These are phyloP conservation scores for Mucor piriformis DNA, from an alignment of 371 early-diverging fungal genomes.

Conservation along the genomic window DNA sequence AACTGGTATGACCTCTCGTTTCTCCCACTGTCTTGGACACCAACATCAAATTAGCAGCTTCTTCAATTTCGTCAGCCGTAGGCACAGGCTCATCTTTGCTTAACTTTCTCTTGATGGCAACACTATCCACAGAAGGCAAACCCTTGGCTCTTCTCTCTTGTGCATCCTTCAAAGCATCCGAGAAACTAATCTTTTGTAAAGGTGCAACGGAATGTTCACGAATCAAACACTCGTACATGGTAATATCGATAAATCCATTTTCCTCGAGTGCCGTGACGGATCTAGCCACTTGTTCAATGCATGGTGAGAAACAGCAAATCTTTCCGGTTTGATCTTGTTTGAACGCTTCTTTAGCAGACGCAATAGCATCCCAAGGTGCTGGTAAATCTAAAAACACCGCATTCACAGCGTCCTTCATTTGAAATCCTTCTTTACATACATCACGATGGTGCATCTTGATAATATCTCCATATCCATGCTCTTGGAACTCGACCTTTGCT, in stretches of 20 bases:
- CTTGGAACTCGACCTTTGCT: slow-evolving; percentile 79
- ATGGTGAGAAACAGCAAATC: slow-evolving; percentile 94
- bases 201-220: slow-evolving; percentile 62
- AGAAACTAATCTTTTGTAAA: slow-evolving; percentile 52
- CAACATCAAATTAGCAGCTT: slow-evolving; percentile 39
- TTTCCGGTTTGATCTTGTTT: slow-evolving; percentile 76
- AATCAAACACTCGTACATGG: slow-evolving; percentile 81
- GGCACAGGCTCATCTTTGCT: slow-evolving; percentile 26
- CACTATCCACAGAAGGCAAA: slow-evolving; percentile 24
- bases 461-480: slow-evolving; percentile 72
- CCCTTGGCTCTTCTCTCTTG: slow-evolving; percentile 48
- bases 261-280: slow-evolving; percentile 77
- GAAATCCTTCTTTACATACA: slow-evolving; percentile 93
- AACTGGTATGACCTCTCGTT: slow-evolving; percentile 88
- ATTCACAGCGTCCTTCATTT: slow-evolving; percentile 67
- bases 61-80: slow-evolving; percentile 23
- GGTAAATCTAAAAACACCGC: slow-evolving; percentile 97
- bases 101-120: slow-evolving; percentile 30
- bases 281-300: slow-evolving; percentile 92
- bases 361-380: slow-evolving; percentile 94
- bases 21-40: slow-evolving; percentile 49
- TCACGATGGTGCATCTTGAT: slow-evolving; percentile 80
- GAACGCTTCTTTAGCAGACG: slow-evolving; percentile 80
- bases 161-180: slow-evolving; percentile 53
- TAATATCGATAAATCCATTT: slow-evolving; percentile 81